These are phyloP conservation scores for Dicorynia guianensis DNA, from an alignment of 306 rosid species.

Conservation along the genomic window DNA sequence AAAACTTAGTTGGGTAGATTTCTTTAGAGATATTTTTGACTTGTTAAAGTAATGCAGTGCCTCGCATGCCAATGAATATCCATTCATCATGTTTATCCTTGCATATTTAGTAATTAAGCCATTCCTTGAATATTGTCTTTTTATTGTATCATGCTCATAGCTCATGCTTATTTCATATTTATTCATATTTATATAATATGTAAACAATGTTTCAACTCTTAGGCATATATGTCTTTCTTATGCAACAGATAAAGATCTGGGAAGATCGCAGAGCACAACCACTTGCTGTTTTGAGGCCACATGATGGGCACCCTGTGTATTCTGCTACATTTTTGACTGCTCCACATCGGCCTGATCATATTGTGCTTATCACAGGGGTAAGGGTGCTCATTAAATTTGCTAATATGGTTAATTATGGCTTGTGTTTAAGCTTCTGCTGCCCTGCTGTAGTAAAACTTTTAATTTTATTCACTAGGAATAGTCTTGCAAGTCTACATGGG, in stretches of 20 bases:
- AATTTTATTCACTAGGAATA: too few relatives aligned
- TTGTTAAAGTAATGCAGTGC: background rate
- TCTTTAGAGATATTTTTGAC: too few relatives aligned
- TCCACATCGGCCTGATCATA: conserved; percentile 89
- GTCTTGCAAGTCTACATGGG: too few relatives aligned
- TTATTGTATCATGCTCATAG: too few relatives aligned
- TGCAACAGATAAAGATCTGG: conserved; percentile 89
- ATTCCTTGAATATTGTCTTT: background rate
- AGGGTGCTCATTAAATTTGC: conserved; percentile 35
- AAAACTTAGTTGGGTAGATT: too few relatives aligned
- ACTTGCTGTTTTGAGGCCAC: conserved; percentile 79
- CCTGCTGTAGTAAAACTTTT: background rate
- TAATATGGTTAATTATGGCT: background rate
- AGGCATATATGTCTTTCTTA: conserved; percentile 20
- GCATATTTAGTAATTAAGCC: background rate
- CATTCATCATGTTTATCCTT: too few relatives aligned
- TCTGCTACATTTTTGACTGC: conserved; percentile 87
- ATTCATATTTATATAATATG: too few relatives aligned
- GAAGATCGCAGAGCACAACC: conserved; percentile 90
- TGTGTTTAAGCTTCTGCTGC: conserved; percentile 7
- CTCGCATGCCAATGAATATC: background rate
- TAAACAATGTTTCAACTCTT: background rate
- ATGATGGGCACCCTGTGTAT: conserved; percentile 89
- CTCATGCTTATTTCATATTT: too few relatives aligned
- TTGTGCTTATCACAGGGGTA: conserved; percentile 92